Conservation (phyloP, 75 land plant species). For the Azolla pinnata region DNA sequence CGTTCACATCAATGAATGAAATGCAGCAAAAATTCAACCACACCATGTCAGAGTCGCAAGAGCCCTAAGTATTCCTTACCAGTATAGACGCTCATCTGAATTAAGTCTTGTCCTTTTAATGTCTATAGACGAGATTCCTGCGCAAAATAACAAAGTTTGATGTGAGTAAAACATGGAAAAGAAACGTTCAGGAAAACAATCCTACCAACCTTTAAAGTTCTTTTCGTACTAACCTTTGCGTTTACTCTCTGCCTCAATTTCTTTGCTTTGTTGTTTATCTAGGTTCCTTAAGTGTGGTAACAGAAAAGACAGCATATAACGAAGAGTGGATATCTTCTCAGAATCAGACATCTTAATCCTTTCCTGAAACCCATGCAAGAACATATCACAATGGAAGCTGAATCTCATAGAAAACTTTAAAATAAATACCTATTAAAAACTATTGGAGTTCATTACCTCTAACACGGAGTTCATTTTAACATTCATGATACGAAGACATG, state of each 20-base stretch:
- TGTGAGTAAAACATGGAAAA: neutral
- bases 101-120: conserved; percentile 10
- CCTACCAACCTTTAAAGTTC: conserved; percentile 33
- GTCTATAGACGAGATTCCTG: conserved; percentile 18
- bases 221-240: conserved; percentile 30
- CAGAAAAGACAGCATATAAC: conserved; percentile 32
- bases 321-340: conserved; percentile 16
- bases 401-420: neutral
- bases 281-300: conserved; percentile 45
- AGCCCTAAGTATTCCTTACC: conserved; percentile 19
- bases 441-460: neutral
- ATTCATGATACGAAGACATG: conserved; percentile 39
- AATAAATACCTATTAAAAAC: neutral
- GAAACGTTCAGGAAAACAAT: neutral
- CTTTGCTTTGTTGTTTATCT: conserved; percentile 40
- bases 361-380: conserved; percentile 9
- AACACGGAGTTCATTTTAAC: neutral
- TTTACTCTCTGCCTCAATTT: conserved; percentile 46
- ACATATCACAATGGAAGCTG: too few relatives aligned
- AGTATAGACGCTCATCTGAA: conserved; percentile 39
- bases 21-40: neutral
- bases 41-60: neutral
- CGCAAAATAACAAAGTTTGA: conserved; percentile 10
- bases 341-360: neutral
- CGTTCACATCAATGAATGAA: too few relatives aligned